A percentile compares a stretch with the other conserved stretches of the same genome.
Conservation (phyloP, 768 basidiomycete genomes). For the Russula vinacea region DNA sequence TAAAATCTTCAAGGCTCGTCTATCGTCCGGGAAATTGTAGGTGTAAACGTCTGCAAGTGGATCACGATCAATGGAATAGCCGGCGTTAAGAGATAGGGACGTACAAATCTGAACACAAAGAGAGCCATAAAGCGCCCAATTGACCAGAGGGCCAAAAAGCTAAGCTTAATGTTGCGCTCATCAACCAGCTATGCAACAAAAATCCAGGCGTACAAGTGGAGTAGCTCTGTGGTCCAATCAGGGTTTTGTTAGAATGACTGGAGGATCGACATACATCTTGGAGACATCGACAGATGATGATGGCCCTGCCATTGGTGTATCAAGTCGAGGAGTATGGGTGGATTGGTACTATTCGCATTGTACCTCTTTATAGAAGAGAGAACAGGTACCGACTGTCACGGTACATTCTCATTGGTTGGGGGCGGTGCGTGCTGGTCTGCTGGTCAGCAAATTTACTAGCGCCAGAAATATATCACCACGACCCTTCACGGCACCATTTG, state of each 20-base stretch:
- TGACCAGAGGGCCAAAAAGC: conserved; percentile 28
- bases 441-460: not conserved
- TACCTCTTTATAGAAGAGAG: not conserved
- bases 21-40: conserved; percentile 8
- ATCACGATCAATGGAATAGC: not conserved
- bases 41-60: not conserved
- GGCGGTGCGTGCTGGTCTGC: not conserved
- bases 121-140: conserved; percentile 35
- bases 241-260: not conserved
- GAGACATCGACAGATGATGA: not conserved
- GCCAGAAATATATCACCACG: not conserved
- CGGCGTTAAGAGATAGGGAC: not conserved
- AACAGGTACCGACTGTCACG: not conserved
- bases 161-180: not conserved
- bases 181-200: not conserved
- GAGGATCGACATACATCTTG: not conserved
- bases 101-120: conserved; percentile 36
- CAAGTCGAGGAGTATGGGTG: not conserved
- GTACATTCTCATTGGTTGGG: not conserved
- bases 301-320: not conserved
- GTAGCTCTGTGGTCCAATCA: not conserved
- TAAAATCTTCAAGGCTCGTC: not conserved
- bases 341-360: not conserved
- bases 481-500: not conserved
- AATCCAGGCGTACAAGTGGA: conserved; percentile 2